These are phyloP conservation scores for Escovopsis sp. DNA, from an alignment of 2,329 filamentous ascomycete genomes.

Conservation along the genomic window DNA sequence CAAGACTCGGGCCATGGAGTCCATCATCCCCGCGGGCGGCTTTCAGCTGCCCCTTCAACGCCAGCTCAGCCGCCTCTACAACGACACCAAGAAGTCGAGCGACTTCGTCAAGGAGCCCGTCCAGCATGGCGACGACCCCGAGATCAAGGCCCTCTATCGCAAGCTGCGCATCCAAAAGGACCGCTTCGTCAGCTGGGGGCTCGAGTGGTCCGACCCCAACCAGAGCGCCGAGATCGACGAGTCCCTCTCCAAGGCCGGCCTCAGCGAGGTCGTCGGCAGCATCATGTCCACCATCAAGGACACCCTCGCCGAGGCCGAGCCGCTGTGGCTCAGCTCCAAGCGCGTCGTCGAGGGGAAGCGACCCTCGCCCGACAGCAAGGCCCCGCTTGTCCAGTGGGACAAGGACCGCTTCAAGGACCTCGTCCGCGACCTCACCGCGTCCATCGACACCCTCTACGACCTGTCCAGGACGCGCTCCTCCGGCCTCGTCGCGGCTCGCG, in stretches of 20 bases:
- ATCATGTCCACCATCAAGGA: constrained; percentile 72
- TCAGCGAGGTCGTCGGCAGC: constrained; percentile 63
- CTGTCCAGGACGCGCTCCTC: constrained; percentile 50
- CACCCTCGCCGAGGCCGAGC: constrained; percentile 60
- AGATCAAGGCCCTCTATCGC: constrained; percentile 56
- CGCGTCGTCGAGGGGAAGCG: constrained; percentile 24
- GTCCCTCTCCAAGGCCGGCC: constrained; percentile 53
- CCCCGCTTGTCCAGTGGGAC: constrained; percentile 46
- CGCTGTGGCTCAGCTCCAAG: constrained; percentile 49
- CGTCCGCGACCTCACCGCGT: constrained; percentile 57
- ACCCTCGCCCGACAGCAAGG: constrained; percentile 36
- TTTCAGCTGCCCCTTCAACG: constrained; percentile 43
- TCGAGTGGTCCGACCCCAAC: constrained; percentile 64
- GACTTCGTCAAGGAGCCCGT: constrained; percentile 54
- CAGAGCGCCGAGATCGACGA: constrained; percentile 57
- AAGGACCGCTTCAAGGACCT: constrained; percentile 61
- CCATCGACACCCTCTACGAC: constrained; percentile 67
- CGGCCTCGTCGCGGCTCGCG: constrained; percentile 18
- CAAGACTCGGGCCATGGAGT: constrained; percentile 25
- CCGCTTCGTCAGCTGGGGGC: constrained; percentile 61
- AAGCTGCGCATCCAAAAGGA: constrained; percentile 71
- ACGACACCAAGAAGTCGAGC: constrained; percentile 65
- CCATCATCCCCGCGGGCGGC: constrained; percentile 33
- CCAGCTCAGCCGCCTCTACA: constrained; percentile 57
- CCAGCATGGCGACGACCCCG: constrained; percentile 49